A percentile compares a stretch with the other conserved stretches of the same genome.
These are phyloP conservation scores for Ascochyta viciae-villosae DNA, from an alignment of 2,329 filamentous ascomycete genomes.

Conservation along the genomic window DNA sequence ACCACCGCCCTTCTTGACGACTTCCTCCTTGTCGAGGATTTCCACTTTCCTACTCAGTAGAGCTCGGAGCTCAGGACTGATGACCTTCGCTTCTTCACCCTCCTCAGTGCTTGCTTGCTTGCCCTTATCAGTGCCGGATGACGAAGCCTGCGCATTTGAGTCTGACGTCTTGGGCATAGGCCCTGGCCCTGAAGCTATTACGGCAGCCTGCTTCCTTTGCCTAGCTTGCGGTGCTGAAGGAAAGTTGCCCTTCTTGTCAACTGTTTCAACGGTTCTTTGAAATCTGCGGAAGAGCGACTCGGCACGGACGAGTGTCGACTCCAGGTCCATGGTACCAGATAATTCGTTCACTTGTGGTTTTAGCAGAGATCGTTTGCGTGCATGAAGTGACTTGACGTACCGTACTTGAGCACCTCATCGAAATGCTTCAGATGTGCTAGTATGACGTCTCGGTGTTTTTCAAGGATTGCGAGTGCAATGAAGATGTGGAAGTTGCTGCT, in stretches of 20 bases:
- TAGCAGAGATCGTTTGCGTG: constrained; percentile 4
- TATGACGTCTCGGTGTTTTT: constrained; percentile 95
- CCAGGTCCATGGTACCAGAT: constrained; percentile 88
- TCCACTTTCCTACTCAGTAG: constrained; percentile 68
- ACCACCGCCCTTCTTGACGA: constrained; percentile 26
- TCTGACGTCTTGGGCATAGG: constrained; percentile 28
- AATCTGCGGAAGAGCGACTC: constrained; percentile 89
- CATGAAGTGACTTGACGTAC: constrained; percentile 57
- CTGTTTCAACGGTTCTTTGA: constrained; percentile 84
- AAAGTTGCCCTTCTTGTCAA: constrained; percentile 91
- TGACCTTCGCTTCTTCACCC: constrained; percentile 58
- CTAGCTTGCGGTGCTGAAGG: constrained; percentile 62
- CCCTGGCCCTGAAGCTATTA: constrained; percentile 41
- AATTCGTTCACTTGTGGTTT: constrained; percentile 81
- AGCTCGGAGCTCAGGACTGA: constrained; percentile 68
- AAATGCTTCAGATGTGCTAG: constrained; percentile 94
- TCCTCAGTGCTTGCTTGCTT: constrained; percentile 42
- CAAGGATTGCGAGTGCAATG: constrained; percentile 88
- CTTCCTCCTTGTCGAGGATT: constrained; percentile 55
- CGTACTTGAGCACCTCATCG: constrained; percentile 96
- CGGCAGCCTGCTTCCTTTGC: constrained; percentile 55
- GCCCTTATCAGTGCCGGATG: constrained; percentile 42
- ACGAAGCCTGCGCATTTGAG: constrained; percentile 28
- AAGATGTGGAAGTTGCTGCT: constrained; percentile 94
- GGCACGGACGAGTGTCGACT: constrained; percentile 83